Evolutionary conservation across 306 rosid species (phyloP), one percentile per base, ranked within the genome.

Genomic region (Prosopis cineraria): DNA sequence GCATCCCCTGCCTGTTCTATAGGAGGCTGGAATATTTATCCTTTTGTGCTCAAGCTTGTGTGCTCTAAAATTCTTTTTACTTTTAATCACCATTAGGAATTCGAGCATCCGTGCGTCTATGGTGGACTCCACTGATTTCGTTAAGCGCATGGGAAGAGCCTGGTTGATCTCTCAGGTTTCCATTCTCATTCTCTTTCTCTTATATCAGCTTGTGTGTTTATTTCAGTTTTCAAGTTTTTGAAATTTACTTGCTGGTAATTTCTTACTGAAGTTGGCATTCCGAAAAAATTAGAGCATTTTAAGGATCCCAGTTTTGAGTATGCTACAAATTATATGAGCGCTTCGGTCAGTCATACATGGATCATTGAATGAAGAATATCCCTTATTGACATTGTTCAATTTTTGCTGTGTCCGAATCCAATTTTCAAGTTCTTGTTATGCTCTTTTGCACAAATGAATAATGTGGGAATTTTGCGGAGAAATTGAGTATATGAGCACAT

Each of bases 141-240:
- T 60, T 19, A 89, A 76, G 85, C 97, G 99, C 24, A 87, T 87
- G 79, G 99, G 93, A 74, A 89, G 80, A 76, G 86, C 96, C 47
- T 95, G 99, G 98, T 83, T 89, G 76, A 95, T 95, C 86, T 87
- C 99, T 45, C 88, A 95, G 99, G 99, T 91, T 64, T 17, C 2
- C 56, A 37, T 50, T 60, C 58, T 2, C 17, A 3, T 9, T 68
- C 22, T n/a, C n/a, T n/a, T n/a, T n/a, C n/a, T n/a, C n/a, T n/a
- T n/a, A n/a, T 17, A 25, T 29, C 70, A n/a, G 5, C 40, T 8
- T 19, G 24, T 19, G 17, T 47, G n/a, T n/a, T n/a, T n/a, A 17
- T 27, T 17, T 45, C 44, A 12, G 62, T 1, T 19, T 66, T 9
- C 0, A n/a, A 30, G 44, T 10, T 65, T 37, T 37, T 40, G 10